phyloP scores from a whole-genome alignment of 2,329 filamentous ascomycete genomes.

The Cladophialophora carrionii region DNA sequence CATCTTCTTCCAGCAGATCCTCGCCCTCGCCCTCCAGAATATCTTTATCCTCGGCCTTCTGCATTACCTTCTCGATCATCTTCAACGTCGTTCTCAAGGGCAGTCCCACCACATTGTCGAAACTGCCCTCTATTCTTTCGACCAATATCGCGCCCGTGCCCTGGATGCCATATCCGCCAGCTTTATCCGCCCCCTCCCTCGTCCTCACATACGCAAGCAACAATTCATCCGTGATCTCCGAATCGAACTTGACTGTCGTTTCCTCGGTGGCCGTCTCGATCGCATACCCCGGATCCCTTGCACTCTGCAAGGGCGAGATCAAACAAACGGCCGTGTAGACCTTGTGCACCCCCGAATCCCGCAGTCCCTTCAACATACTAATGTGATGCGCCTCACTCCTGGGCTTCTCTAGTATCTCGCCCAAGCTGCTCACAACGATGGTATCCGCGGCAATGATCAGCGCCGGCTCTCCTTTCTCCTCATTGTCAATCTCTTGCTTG shows the following conservation, averaged over 20 bases:
- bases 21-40: slow-evolving; percentile 50
- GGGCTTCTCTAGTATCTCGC: slow-evolving; percentile 89
- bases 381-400: slow-evolving; percentile 78
- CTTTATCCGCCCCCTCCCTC: slow-evolving; percentile 92
- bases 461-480: slow-evolving; percentile 68
- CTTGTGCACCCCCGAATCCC: slow-evolving; percentile 76
- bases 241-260: slow-evolving; percentile 85
- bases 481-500: slow-evolving; percentile 59
- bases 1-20: slow-evolving; percentile 46
- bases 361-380: slow-evolving; percentile 77
- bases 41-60: slow-evolving; percentile 70
- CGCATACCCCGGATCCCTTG: slow-evolving; percentile 81
- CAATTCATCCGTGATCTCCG: slow-evolving; percentile 75
- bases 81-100: slow-evolving; percentile 77
- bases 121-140: slow-evolving; percentile 83
- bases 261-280: slow-evolving; percentile 83
- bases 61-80: slow-evolving; percentile 85
- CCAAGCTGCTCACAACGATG: slow-evolving; percentile 75
- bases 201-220: slow-evolving; percentile 71
- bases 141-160: slow-evolving; percentile 84
- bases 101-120: slow-evolving; percentile 92
- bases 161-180: slow-evolving; percentile 93
- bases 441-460: slow-evolving; percentile 91
- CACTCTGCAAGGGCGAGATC: slow-evolving; percentile 80
- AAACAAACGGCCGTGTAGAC: slow-evolving; percentile 84